phyloP scores from a whole-genome alignment of 2,329 filamentous ascomycete species.

The Aspergillus felis region DNA sequence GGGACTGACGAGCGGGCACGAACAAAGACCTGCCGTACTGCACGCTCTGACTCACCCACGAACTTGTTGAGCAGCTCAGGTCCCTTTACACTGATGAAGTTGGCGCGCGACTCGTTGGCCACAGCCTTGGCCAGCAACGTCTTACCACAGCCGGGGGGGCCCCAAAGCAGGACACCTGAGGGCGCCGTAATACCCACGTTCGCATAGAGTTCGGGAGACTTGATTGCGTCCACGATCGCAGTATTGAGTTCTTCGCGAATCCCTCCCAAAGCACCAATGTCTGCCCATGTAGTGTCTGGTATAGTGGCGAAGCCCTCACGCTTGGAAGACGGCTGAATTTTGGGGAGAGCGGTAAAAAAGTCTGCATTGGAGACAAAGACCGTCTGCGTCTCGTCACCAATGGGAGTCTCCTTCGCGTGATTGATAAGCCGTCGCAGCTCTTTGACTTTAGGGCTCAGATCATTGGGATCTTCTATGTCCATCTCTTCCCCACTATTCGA shows the following conservation, averaged over 20 bases:
- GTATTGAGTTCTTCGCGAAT: constrained; percentile 77
- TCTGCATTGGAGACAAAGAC: constrained; percentile 61
- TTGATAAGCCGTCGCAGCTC: constrained; percentile 51
- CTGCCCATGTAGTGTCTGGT: constrained; percentile 85
- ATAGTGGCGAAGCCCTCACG: constrained; percentile 94
- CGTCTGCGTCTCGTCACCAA: constrained; percentile 52
- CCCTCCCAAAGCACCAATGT: constrained; percentile 79
- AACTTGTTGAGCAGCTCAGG: constrained; percentile 97
- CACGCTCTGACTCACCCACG: constrained; percentile 91
- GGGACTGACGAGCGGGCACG: constrained; percentile 81
- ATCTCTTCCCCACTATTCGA: constrained; percentile 45
- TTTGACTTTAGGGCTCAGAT: constrained; percentile 38
- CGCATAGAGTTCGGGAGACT: constrained; percentile 71
- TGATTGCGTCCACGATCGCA: constrained; percentile 87
- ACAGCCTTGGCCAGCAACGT: constrained; percentile 94
- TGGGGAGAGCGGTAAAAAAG: constrained; percentile 70
- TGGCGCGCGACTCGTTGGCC: constrained; percentile 90
- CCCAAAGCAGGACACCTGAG: constrained; percentile 90
- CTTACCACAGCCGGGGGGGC: constrained; percentile 93
- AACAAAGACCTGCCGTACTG: constrained; percentile 86
- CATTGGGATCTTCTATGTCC: constrained; percentile 47
- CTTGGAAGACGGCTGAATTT: constrained; percentile 75
- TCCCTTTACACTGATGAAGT: constrained; percentile 97
- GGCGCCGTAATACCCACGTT: constrained; percentile 74
- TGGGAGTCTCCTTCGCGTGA: constrained; percentile 49